Percentiles rank a stretch among this genome's conserved stretches.
Evolutionary conservation across 2,329 filamentous ascomycete genomes (phyloP).

Genomic region (Tolypocladium inflatum): DNA sequence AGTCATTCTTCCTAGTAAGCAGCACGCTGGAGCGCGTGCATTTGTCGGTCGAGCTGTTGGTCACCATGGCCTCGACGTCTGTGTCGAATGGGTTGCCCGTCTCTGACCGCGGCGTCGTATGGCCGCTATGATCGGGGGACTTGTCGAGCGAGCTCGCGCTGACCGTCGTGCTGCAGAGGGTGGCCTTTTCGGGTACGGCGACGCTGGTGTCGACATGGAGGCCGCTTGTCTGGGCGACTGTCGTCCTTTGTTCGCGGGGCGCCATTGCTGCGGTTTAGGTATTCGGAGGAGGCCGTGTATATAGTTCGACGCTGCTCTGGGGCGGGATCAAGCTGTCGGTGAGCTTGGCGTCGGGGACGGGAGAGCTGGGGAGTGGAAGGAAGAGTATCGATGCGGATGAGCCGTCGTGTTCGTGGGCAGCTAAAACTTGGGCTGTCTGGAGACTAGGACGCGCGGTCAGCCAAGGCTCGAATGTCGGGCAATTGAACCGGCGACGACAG

Average conservation of each 20-base stretch:
- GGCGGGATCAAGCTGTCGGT: neutral
- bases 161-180: conserved; percentile 14
- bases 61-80: conserved; percentile 45
- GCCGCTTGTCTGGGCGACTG: neutral
- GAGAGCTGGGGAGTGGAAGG: neutral
- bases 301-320: neutral
- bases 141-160: conserved; percentile 11
- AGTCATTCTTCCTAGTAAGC: conserved; percentile 31
- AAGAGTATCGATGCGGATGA: neutral
- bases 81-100: conserved; percentile 45
- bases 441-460: neutral
- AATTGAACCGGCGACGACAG: neutral
- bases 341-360: neutral
- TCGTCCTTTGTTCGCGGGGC: conserved; percentile 1
- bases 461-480: neutral
- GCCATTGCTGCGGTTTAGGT: neutral
- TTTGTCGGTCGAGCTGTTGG: conserved; percentile 25
- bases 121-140: conserved; percentile 22
- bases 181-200: conserved; percentile 16
- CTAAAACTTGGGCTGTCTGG: neutral
- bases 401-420: neutral
- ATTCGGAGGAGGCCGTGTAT: neutral
- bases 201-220: conserved; percentile 12
- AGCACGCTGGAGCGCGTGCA: conserved; percentile 14
- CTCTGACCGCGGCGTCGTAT: conserved; percentile 34